Conservation (phyloP, 129 eudicot genomes). For the Escallonia herrerae region DNA sequence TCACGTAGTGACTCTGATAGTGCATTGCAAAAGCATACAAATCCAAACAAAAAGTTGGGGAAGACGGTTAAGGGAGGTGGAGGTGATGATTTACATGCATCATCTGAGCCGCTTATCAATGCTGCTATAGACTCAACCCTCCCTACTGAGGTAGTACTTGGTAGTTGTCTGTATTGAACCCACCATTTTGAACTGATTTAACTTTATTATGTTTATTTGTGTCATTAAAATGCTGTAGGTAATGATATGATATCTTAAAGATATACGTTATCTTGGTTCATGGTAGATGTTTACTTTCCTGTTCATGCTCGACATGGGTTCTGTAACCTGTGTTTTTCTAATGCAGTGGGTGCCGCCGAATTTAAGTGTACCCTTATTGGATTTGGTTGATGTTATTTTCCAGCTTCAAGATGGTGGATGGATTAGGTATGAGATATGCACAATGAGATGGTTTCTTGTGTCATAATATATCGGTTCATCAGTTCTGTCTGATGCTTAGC, state of each 20-base stretch:
- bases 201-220: neutral
- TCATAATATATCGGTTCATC: neutral
- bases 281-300: neutral
- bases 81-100: slow-evolving; percentile 22
- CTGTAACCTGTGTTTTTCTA: slow-evolving; percentile 7
- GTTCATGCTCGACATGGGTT: slow-evolving; percentile 5
- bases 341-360: slow-evolving; percentile 96
- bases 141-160: slow-evolving; percentile 60
- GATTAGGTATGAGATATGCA: slow-evolving; percentile 57
- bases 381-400: slow-evolving; percentile 89
- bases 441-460: neutral
- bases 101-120: slow-evolving; percentile 32
- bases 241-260: neutral
- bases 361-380: slow-evolving; percentile 66
- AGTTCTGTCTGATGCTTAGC: slow-evolving; percentile 4
- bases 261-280: neutral
- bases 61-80: slow-evolving; percentile 27
- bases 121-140: slow-evolving; percentile 50
- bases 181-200: neutral
- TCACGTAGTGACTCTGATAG: slow-evolving; percentile 41
- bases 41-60: slow-evolving; percentile 24
- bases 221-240: neutral
- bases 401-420: slow-evolving; percentile 99
- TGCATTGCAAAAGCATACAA: slow-evolving; percentile 22
- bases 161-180: neutral